Conservation (phyloP, 441 rosid genomes). For the Macaranga tanarius region DNA sequence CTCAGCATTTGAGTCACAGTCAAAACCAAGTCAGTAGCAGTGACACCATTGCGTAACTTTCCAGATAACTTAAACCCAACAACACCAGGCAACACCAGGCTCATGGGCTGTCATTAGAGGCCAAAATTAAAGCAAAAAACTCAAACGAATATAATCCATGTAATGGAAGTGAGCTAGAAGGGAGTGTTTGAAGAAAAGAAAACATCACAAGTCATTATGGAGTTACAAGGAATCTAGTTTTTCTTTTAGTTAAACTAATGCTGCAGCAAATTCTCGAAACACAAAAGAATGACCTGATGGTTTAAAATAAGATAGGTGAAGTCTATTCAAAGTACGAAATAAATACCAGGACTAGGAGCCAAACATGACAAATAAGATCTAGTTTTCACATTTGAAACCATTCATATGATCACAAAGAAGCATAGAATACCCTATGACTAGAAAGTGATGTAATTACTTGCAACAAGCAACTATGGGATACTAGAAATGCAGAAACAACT, state of each 20-base stretch:
- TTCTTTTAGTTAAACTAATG: neutral
- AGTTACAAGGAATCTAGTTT: neutral
- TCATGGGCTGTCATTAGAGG: conserved; percentile 77
- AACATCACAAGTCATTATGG: neutral
- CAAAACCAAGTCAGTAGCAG: conserved; percentile 97
- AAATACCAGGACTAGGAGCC: neutral
- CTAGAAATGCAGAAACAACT: neutral
- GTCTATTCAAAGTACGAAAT: neutral
- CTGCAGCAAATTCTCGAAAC: neutral
- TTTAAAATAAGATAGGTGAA: neutral
- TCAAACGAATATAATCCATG: neutral
- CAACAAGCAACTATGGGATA: neutral
- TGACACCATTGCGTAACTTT: conserved; percentile 79
- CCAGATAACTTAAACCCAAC: conserved; percentile 97
- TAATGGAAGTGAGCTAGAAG: neutral
- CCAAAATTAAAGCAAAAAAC: conserved; percentile 6
- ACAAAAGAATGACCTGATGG: neutral
- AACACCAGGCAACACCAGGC: conserved; percentile 99
- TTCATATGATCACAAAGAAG: neutral
- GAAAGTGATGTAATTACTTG: neutral
- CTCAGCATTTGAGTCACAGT: conserved; percentile 97
- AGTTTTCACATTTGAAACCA: neutral
- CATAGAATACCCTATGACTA: neutral
- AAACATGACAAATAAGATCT: neutral
- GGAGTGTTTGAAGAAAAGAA: neutral